These are phyloP conservation scores for Salix koriyanagi DNA, from an alignment of 345 rosid genomes.

Conservation along the genomic window DNA sequence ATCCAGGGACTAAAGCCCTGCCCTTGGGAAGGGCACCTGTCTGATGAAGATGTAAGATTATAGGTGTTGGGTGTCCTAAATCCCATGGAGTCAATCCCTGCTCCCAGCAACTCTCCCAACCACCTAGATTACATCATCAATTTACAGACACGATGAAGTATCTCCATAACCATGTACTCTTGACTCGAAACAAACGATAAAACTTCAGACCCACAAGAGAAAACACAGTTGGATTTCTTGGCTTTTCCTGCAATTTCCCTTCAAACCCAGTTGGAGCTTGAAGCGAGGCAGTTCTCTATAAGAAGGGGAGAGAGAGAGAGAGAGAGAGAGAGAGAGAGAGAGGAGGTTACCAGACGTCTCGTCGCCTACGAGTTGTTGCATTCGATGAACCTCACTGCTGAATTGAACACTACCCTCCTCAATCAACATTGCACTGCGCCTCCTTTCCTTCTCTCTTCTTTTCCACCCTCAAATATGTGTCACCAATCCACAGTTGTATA, in stretches of 20 bases:
- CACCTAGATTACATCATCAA: slow-evolving; percentile 30
- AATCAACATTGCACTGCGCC: no score
- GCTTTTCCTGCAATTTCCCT: background rate
- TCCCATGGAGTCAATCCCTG: slow-evolving; percentile 76
- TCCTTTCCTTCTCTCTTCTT: slow-evolving; percentile 6
- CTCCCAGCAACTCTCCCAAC: slow-evolving; percentile 87
- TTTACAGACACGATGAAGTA: background rate
- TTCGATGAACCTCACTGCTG: slow-evolving; percentile 10
- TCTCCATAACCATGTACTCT: background rate
- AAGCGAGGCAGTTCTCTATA: background rate
- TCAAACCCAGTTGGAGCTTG: background rate
- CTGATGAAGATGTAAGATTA: slow-evolving; percentile 49
- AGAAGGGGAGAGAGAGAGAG: background rate
- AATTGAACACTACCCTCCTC: slow-evolving; percentile 7
- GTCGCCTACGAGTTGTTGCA: slow-evolving; percentile 22
- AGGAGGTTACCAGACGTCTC: slow-evolving; percentile 19
- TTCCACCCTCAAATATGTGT: slow-evolving; percentile 11
- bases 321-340: background rate
- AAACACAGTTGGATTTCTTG: background rate
- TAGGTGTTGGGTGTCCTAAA: slow-evolving; percentile 65
- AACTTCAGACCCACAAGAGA: no score
- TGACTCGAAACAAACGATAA: background rate
- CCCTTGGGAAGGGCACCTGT: slow-evolving; percentile 69
- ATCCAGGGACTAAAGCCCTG: slow-evolving; percentile 75
- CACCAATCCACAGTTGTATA: no score